A percentile compares a stretch with the other conserved stretches of the same genome.
Conservation (phyloP, 805 yeast genomes). For the Schwanniomyces occidentalis region DNA sequence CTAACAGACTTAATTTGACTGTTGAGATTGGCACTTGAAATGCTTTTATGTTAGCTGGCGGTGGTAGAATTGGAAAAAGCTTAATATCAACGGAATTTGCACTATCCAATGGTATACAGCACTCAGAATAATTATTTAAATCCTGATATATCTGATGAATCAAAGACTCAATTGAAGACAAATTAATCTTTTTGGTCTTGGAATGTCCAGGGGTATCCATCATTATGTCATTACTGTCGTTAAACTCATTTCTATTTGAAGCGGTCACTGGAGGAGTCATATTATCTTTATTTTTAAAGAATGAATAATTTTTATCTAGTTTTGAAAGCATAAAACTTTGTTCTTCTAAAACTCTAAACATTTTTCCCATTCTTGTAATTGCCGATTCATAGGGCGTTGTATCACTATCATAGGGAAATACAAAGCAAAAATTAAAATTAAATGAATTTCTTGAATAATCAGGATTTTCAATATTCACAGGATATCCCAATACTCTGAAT, state of each 20-base stretch:
- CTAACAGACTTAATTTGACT: constrained; percentile 66
- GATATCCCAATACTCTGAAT: constrained; percentile 80
- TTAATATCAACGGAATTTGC: constrained; percentile 91
- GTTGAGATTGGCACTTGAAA: constrained; percentile 93
- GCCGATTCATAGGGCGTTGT: constrained; percentile 86
- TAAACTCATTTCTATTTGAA: constrained; percentile 9
- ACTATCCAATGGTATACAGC: constrained; percentile 88
- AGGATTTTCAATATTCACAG: constrained; percentile 74
- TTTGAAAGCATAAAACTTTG: constrained; percentile 76
- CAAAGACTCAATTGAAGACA: constrained; percentile 62
- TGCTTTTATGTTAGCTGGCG: constrained; percentile 70
- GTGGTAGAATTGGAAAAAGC: constrained; percentile 86
- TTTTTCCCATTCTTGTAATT: constrained; percentile 77
- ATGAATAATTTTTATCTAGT: constrained; percentile 39
- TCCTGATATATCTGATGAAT: constrained; percentile 93
- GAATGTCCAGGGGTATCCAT: constrained; percentile 34
- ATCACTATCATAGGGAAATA: constrained; percentile 79
- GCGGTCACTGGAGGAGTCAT: constrained; percentile 2
- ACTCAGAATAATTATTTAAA: constrained; percentile 91
- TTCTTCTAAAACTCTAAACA: constrained; percentile 89
- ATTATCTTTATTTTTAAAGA: constrained; percentile 31
- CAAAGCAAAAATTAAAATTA: constrained; percentile 90
- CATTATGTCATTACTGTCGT: constrained; percentile 11
- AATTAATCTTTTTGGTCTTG: constrained; percentile 32
- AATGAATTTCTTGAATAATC: constrained; percentile 88